Percentiles rank a stretch among this genome's conserved stretches.
These are phyloP conservation scores for Salix dunnii DNA, from an alignment of 345 rosid genomes.

Conservation along the genomic window DNA sequence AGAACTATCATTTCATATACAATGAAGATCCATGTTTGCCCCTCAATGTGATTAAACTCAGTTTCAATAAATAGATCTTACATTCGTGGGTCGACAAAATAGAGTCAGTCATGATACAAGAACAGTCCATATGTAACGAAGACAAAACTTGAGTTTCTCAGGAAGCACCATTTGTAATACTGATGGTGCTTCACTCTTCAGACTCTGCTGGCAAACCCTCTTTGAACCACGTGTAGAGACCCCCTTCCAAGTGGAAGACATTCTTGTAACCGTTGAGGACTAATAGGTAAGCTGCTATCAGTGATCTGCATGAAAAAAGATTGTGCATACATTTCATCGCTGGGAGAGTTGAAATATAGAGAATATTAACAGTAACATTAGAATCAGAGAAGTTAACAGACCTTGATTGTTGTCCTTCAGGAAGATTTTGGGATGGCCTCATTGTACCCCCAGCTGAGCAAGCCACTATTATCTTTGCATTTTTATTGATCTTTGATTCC, in stretches of 20 bases:
- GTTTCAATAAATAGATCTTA: neutral
- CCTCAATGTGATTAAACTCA: neutral
- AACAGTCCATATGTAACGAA: neutral
- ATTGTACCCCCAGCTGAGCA: constrained; percentile 89
- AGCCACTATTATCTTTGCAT: constrained; percentile 88
- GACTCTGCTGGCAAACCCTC: constrained; percentile 68
- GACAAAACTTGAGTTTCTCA: constrained; percentile 30
- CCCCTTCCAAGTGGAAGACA: constrained; percentile 92
- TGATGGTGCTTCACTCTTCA: constrained; percentile 36
- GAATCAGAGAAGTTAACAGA: constrained; percentile 11
- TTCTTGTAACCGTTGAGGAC: constrained; percentile 83
- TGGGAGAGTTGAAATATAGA: neutral
- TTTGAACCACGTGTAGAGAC: constrained; percentile 76
- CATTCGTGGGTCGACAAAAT: constrained; percentile 7
- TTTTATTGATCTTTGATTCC: constrained; percentile 71
- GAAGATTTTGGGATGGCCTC: constrained; percentile 84
- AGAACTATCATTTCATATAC: neutral
- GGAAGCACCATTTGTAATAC: constrained; percentile 15
- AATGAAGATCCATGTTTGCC: neutral
- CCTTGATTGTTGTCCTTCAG: constrained; percentile 97
- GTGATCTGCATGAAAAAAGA: constrained; percentile 60
- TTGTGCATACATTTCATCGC: neutral
- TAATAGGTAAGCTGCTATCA: constrained; percentile 90
- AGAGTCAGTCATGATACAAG: constrained; percentile 2
- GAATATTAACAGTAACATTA: neutral